A percentile compares a stretch with the other conserved stretches of the same genome.
Conservation (phyloP, 345 rosid genomes). For the Corchorus olitorius region DNA sequence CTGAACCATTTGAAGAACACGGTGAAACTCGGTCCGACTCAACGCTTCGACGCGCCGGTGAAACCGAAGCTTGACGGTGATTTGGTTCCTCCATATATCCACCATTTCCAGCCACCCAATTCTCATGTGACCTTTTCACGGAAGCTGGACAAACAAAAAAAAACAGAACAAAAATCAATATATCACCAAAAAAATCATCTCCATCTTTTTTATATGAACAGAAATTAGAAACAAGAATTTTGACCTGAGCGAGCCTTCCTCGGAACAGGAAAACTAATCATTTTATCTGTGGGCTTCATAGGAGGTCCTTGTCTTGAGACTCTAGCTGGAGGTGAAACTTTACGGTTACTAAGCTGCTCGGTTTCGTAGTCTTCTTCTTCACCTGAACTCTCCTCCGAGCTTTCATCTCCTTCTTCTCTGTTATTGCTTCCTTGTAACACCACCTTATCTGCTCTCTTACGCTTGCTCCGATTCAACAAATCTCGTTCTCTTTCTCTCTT, state of each 20-base stretch:
- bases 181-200: not conserved
- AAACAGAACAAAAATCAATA: not conserved
- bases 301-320: constrained; percentile 13
- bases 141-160: constrained; percentile 39
- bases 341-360: constrained; percentile 22
- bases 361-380: constrained; percentile 37
- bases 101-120: constrained; percentile 47
- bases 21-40: constrained; percentile 47
- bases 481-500: constrained; percentile 32
- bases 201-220: not conserved
- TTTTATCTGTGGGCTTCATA: constrained; percentile 40
- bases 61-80: constrained; percentile 33
- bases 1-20: constrained; percentile 45
- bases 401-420: constrained; percentile 42
- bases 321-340: constrained; percentile 22
- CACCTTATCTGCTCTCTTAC: constrained; percentile 40
- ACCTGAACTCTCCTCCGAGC: constrained; percentile 41
- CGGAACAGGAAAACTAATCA: constrained; percentile 58
- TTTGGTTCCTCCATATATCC: constrained; percentile 43
- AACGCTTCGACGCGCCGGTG: constrained; percentile 42
- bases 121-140: constrained; percentile 57
- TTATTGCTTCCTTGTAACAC: constrained; percentile 22
- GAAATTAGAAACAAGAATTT: not conserved
- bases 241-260: constrained; percentile 70
- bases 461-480: constrained; percentile 44